Conservation (phyloP, 1,139 yeast species). For the Suhomyces anneliseae region DNA sequence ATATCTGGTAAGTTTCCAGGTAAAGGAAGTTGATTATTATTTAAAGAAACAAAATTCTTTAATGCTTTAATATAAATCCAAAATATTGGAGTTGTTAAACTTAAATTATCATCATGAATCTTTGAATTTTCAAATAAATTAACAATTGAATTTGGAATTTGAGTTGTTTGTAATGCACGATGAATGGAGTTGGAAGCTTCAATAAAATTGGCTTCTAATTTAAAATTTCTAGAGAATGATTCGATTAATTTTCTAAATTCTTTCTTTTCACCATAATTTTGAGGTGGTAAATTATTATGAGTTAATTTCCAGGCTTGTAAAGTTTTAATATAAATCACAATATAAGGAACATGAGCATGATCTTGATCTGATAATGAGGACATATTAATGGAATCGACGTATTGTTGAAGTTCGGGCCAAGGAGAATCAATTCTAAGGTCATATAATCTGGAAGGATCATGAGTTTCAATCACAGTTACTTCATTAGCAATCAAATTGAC, state of each 20-base stretch:
- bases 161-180: slow-evolving; percentile 50
- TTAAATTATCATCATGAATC: slow-evolving; percentile 18
- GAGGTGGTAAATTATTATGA: slow-evolving; percentile 40
- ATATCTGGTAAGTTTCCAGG: slow-evolving; percentile 84
- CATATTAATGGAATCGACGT: slow-evolving; percentile 53
- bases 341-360: slow-evolving; percentile 73
- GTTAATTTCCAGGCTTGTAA: slow-evolving; percentile 43
- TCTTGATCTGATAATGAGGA: slow-evolving; percentile 47
- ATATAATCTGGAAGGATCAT: slow-evolving; percentile 59
- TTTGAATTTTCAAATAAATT: slow-evolving; percentile 31
- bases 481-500: slow-evolving; percentile 52
- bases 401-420: slow-evolving; percentile 68
- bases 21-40: slow-evolving; percentile 57
- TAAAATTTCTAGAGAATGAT: slow-evolving; percentile 36
- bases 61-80: slow-evolving; percentile 67
- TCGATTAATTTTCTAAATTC: slow-evolving; percentile 45
- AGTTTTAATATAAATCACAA: slow-evolving; percentile 63
- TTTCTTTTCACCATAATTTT: slow-evolving; percentile 46
- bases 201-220: slow-evolving; percentile 58
- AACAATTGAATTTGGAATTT: slow-evolving; percentile 38
- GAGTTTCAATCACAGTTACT: slow-evolving; percentile 73
- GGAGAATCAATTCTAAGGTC: slow-evolving; percentile 74
- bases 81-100: slow-evolving; percentile 37
- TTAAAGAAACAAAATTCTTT: slow-evolving; percentile 42
- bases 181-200: slow-evolving; percentile 65